Evolutionary conservation across 2,329 filamentous ascomycete genomes (phyloP), one percentile per base, ranked within the genome.

Genomic region (Scopulariopsis brevicaulis): DNA sequence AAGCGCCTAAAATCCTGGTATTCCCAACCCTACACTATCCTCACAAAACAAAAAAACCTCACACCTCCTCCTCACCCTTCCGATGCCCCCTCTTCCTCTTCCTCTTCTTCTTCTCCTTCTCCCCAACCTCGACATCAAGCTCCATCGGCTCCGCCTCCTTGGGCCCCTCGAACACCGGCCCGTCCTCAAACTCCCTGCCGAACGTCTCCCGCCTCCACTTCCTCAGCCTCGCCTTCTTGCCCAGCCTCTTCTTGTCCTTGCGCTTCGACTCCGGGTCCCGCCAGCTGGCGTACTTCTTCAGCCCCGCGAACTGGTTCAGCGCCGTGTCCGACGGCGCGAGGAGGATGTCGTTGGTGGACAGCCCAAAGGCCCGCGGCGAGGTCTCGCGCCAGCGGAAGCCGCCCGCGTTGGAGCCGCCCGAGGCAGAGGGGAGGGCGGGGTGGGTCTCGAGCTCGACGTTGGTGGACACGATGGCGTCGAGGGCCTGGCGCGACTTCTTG

Each of bases 281-380:
- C 77, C 94, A 99, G 5, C 89, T 79, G 4, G 93, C 92, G 60
- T 96, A 82, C 75, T 96, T 97, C 80, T 99, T 99, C 66, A 99
- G 76, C 7, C 94, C 93, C 5, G 87, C 93, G 67, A 87, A 99
- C 63, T 92, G 80, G 71, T 99, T 99, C 63, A 99, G 82, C 57
- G 86, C 84, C 53, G 83, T 77, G 73, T 99, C 94, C 52, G 87
- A 87, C 0, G 92, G 90, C 63, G 96, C 90, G 68, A 86, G 80
- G 37, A 99, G 81, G 65, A 99, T 97, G 71, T 99, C 94, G 61
- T 86, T 83, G 1, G 92, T 79, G 0, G 90, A 96, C 67, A 99
- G 84, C 59, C 94, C 94, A 68, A 96, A 99, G 14, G 87, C 84
- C 58, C 87, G 86, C 1, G 94, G 93, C 0, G 90, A 95, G 1